Conservation (phyloP, 2,329 filamentous ascomycete genomes). For the Chaetoscypha palmicola region DNA sequence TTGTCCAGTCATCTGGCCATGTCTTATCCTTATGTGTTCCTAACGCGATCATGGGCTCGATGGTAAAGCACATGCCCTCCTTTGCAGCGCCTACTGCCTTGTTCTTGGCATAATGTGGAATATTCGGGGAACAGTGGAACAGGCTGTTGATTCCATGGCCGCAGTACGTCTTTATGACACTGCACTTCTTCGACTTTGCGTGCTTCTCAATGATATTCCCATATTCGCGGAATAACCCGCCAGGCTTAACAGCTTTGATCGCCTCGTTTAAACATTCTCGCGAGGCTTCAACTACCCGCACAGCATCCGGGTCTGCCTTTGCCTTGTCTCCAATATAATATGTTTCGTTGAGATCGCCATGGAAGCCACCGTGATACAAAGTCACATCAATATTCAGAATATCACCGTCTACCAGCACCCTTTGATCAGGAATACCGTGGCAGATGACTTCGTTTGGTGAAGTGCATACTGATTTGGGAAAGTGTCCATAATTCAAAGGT, state of each 20-base stretch:
- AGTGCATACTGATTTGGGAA: slow-evolving; percentile 97
- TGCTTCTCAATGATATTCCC: slow-evolving; percentile 94
- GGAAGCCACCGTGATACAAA: slow-evolving; percentile 89
- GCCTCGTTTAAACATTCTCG: slow-evolving; percentile 85
- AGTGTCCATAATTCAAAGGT: slow-evolving; percentile 89
- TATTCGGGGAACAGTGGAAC: slow-evolving; percentile 89
- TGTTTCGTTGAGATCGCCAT: slow-evolving; percentile 95
- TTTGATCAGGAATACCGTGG: slow-evolving; percentile 93
- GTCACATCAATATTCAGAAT: slow-evolving; percentile 97
- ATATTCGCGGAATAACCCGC: slow-evolving; percentile 85
- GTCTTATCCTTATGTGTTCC: slow-evolving; percentile 89
- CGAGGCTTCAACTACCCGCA: slow-evolving; percentile 84
- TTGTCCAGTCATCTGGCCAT: slow-evolving; percentile 99
- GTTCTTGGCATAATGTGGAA: slow-evolving; percentile 97
- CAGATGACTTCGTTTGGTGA: slow-evolving; percentile 97
- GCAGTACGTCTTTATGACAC: slow-evolving; percentile 91
- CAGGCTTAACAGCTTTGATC: slow-evolving; percentile 88
- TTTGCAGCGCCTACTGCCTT: slow-evolving; percentile 93
- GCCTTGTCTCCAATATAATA: slow-evolving; percentile 95
- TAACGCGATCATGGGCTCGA: slow-evolving; percentile 95
- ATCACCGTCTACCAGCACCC: slow-evolving; percentile 81
- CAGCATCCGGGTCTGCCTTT: slow-evolving; percentile 72
- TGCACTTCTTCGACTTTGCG: slow-evolving; percentile 77
- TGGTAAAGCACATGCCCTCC: slow-evolving; percentile 97
- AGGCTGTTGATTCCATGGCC: slow-evolving; percentile 91